These are phyloP conservation scores for Colletotrichum costaricense DNA, from an alignment of 2,329 filamentous ascomycete genomes.

Conservation along the genomic window DNA sequence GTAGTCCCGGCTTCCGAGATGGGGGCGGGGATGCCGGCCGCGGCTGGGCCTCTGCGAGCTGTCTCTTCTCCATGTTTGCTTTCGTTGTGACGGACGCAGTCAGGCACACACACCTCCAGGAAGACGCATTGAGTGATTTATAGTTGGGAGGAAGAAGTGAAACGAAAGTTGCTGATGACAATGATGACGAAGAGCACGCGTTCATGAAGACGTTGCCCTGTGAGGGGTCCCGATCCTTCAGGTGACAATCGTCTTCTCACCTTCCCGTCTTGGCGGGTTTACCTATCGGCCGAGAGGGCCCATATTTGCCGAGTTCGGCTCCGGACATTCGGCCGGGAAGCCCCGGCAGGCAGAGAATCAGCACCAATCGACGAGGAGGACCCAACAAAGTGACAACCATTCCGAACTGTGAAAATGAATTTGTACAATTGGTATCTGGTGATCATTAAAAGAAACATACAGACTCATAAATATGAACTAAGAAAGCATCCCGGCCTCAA, in stretches of 20 bases:
- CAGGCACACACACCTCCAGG: not conserved
- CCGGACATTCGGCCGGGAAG: not conserved
- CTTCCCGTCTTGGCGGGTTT: not conserved
- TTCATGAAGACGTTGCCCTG: not conserved
- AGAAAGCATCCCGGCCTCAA: not conserved
- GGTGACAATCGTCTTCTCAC: not conserved
- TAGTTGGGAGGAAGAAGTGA: too few species aligned
- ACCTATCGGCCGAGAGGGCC: not conserved
- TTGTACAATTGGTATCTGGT: not conserved
- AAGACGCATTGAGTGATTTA: not conserved
- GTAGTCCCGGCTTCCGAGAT: too few species aligned
- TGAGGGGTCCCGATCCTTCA: conserved; percentile 11
- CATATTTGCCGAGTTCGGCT: not conserved
- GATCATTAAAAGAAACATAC: not conserved
- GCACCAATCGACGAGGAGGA: too few species aligned
- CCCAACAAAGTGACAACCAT: not conserved
- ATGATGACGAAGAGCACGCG: not conserved
- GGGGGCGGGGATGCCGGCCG: not conserved
- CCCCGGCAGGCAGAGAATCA: not conserved
- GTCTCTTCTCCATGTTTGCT: conserved; percentile 17
- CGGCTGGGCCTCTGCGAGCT: not conserved
- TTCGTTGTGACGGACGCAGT: too few species aligned
- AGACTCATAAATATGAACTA: not conserved
- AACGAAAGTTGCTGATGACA: not conserved
- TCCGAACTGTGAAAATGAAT: not conserved